Base-by-base conservation (phyloP, 2,329 filamentous ascomycete species). In the Ophiostoma tasmaniense region DNA sequence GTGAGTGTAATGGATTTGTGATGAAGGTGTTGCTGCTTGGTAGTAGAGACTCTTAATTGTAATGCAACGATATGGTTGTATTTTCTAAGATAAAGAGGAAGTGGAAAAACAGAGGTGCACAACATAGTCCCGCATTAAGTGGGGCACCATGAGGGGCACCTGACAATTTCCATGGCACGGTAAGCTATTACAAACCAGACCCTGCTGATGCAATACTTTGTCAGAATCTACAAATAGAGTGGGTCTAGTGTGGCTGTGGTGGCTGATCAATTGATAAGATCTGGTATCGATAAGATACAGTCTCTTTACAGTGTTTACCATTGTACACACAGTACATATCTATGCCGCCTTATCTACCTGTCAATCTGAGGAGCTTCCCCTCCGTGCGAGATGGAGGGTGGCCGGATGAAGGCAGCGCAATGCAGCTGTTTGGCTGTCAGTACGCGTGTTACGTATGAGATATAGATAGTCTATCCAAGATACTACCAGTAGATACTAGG, bases 171-270 rank as follows among this genome's bases (percentile, higher is more conserved):
- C 42, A 25, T 5, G 2, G 14, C 17, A 22, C 42, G 70, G 69
- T 72, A 70, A 72, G 69, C 70, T 66, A 72, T 72, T 67, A 72
- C 71, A 71, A 72, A 72, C 64, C 42, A 37, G 17, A 25, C 22
- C 7, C n/a, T 17, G 71, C 68, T 71, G 70, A 71, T 65, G 67
- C 70, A 70, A 72, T 37, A 28, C 64, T 71, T 71, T 70, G 68
- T 70, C 66, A 71, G 64, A 64, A 39, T 61, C 30, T 8, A 8
- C n/a, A 4, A n/a, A 45, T 10, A 4, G 33, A 20, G 42, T 20
- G 17, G 42, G 20, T 13, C 50, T 55, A 55, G 50, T 25, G 50
- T 55, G 50, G 50, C 50, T 55, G 42, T 45, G 42, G 50, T 55
- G 50, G 50, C 50, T 55, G 22, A 25, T 22, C n/a, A n/a, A 3